Evolutionary conservation across 345 rosid species (phyloP).

Genomic region (Hypericum androsaemum): DNA sequence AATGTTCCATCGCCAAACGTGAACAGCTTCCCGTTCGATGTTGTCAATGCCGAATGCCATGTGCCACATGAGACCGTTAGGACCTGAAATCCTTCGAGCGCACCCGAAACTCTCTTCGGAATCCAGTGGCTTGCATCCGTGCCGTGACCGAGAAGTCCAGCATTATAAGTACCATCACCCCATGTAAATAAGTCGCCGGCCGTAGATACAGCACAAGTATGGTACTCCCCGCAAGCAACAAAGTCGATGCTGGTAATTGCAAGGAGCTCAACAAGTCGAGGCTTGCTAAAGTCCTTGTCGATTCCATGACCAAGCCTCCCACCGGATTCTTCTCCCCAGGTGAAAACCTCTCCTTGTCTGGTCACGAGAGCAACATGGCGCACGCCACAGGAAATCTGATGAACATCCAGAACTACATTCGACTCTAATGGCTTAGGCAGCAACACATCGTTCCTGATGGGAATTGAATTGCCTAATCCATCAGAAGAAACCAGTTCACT

Average conservation of each 20-base stretch:
- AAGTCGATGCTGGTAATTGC: slow-evolving; percentile 67
- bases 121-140: slow-evolving; percentile 81
- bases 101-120: slow-evolving; percentile 80
- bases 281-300: slow-evolving; percentile 53
- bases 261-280: slow-evolving; percentile 72
- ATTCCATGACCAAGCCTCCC: slow-evolving; percentile 93
- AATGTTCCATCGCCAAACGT: slow-evolving; percentile 93
- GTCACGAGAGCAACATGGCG: slow-evolving; percentile 83
- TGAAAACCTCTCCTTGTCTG: slow-evolving; percentile 91
- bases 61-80: slow-evolving; percentile 78
- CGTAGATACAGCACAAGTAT: slow-evolving; percentile 72
- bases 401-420: slow-evolving; percentile 92
- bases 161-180: slow-evolving; percentile 85
- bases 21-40: slow-evolving; percentile 77
- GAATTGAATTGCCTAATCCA: slow-evolving; percentile 30
- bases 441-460: slow-evolving; percentile 44
- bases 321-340: slow-evolving; percentile 98
- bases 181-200: slow-evolving; percentile 76
- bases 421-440: slow-evolving; percentile 80
- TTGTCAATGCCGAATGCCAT: slow-evolving; percentile 87
- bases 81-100: slow-evolving; percentile 84
- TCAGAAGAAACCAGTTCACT: slow-evolving; percentile 46
- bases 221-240: slow-evolving; percentile 80
- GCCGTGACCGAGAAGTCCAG: slow-evolving; percentile 86
- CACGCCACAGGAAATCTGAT: slow-evolving; percentile 78